Evolutionary conservation across 2,329 filamentous ascomycete species (phyloP), one percentile per base, ranked within the genome.

Genomic region (Ophiobolus disseminans): DNA sequence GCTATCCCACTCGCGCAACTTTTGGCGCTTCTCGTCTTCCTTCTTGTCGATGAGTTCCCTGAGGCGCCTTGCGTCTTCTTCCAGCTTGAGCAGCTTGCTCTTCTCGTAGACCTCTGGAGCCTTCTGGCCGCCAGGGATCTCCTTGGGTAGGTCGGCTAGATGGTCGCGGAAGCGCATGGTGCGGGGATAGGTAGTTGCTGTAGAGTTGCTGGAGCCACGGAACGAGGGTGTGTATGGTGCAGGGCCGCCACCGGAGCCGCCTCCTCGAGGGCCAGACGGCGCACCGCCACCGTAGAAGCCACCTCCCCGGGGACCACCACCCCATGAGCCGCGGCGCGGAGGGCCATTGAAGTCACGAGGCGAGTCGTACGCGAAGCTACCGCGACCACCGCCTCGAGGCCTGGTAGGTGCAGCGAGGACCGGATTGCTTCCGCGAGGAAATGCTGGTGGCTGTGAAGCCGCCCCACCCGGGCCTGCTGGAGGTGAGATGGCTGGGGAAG

Each of bases 61-160:
- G 50, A 81, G 50, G 57, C 69, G 75, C 50, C 75, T 71, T 1
- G 76, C 73, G 39, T 81, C 78, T 8, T 80, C 75, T 48, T 80
- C 76, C 10, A 80, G 58, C 58, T 75, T 78, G 38, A 69, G 55
- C 7, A 80, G 65, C 49, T 75, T 75, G 35, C 70, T 73, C 50
- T 66, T 71, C 47, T 80, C 76, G 45, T 74, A 68, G 5, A 76
- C 40, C 16, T 78, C 73, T 13, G 75, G 74, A 19, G 72, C 69
- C 49, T 73, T 75, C 44, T 72, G 68, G 2, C 78, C 78, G 14
- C 78, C 78, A 2, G 75, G 73, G 13, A 78, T 62, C 21, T 76
- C 66, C 45, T 73, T 72, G 1, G 78, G 75, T 2, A 81, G 46
- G 36, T 77, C 75, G 6, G 73, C 61, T 14, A 81, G 62, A 45